Percentiles rank a stretch among this genome's conserved stretches.
Conservation (phyloP, 495 filamentous ascomycete species). For the Lophium mytilinum region DNA sequence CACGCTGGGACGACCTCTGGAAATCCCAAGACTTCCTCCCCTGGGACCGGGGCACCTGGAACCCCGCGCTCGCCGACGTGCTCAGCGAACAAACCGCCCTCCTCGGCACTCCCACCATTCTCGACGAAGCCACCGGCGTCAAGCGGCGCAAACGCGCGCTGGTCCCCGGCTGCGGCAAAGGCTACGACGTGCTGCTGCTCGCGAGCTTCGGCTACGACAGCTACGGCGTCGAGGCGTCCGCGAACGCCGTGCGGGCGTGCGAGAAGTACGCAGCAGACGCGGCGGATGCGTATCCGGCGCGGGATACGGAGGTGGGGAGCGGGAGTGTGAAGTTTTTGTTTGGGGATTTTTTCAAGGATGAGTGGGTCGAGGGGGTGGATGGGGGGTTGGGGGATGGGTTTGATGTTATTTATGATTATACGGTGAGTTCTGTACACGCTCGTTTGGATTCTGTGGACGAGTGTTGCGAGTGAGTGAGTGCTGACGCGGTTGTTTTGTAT, state of each 20-base stretch:
- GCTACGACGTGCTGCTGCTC: constrained; percentile 67
- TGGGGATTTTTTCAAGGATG: constrained; percentile 67
- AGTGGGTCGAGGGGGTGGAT: constrained; percentile 42
- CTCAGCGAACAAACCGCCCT: constrained; percentile 42
- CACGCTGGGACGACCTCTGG: constrained; percentile 57
- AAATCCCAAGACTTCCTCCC: constrained; percentile 51
- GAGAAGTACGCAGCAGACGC: constrained; percentile 36
- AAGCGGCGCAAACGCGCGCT: constrained; percentile 36
- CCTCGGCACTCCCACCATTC: constrained; percentile 37
- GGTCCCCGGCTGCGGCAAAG: constrained; percentile 62
- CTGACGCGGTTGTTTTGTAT: constrained; percentile 1
- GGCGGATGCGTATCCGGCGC: constrained; percentile 39
- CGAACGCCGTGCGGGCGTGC: constrained; percentile 47
- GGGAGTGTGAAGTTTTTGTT: constrained; percentile 53
- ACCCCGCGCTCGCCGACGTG: constrained; percentile 57
- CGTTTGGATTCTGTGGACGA: neutral
- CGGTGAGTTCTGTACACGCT: constrained; percentile 44
- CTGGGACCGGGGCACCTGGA: constrained; percentile 61
- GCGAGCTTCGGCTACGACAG: constrained; percentile 63
- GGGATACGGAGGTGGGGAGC: constrained; percentile 37
- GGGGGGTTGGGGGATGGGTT: constrained; percentile 47
- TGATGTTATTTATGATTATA: constrained; percentile 81
- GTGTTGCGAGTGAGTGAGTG: neutral
- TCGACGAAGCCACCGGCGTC: constrained; percentile 31
- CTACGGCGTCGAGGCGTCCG: constrained; percentile 61